Conservation (phyloP, 176 grass and related monocot species). For the Zizania latifolia region DNA sequence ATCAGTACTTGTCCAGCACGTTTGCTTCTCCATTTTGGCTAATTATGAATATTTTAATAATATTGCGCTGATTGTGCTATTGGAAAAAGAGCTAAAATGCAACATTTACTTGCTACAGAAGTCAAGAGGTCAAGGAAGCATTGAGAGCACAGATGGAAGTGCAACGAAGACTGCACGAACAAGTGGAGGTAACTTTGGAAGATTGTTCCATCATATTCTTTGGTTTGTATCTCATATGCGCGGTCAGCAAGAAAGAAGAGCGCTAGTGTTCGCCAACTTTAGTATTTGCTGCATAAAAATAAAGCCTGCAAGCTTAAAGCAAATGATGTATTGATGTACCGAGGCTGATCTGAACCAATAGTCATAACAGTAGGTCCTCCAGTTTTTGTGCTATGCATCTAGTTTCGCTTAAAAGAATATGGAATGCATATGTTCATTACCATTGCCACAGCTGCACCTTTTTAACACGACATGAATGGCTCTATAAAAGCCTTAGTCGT, state of each 20-base stretch:
- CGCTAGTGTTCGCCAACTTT: neutral
- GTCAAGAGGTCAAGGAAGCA: constrained; percentile 71
- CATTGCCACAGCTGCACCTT: neutral
- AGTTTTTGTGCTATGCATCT: neutral
- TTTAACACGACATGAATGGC: neutral
- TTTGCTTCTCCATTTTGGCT: neutral
- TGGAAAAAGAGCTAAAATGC: constrained; percentile 17
- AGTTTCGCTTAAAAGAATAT: neutral
- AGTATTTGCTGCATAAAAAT: constrained; percentile 9
- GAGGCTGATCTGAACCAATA: neutral
- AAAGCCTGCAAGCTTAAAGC: neutral
- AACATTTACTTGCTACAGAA: constrained; percentile 35
- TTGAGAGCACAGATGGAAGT: constrained; percentile 93
- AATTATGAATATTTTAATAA: neutral
- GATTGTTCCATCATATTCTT: neutral
- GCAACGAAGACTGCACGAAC: constrained; percentile 90
- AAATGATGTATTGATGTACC: neutral
- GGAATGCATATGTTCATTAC: neutral
- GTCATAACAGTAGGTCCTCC: neutral
- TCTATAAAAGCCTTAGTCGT: neutral
- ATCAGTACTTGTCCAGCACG: neutral
- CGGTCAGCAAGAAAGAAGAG: no score
- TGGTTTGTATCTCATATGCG: no score
- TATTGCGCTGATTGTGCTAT: neutral
- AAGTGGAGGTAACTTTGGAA: constrained; percentile 71